Conservation (phyloP, 2,329 filamentous ascomycete species). For the Reticulascus tulasneorum region DNA sequence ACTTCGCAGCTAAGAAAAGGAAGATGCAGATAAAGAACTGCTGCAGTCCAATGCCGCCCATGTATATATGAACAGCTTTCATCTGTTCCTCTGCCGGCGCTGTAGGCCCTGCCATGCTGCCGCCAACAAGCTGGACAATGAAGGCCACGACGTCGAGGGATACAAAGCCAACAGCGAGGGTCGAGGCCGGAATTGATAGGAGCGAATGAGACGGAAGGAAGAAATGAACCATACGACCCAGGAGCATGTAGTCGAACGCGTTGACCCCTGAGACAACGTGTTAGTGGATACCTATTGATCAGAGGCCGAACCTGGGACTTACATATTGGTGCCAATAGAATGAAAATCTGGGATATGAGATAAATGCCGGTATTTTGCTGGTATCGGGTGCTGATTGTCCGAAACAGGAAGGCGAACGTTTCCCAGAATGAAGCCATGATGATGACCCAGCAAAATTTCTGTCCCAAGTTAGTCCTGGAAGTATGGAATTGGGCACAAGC, state of each 20-base stretch:
- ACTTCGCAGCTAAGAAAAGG: constrained; percentile 31
- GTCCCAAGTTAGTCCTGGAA: background rate
- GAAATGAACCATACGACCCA: constrained; percentile 41
- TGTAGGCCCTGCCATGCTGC: constrained; percentile 21
- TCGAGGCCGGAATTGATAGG: constrained; percentile 30
- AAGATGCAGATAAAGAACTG: constrained; percentile 47
- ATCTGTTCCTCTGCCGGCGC: constrained; percentile 21
- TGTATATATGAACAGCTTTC: constrained; percentile 37
- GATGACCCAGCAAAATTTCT: constrained; percentile 31
- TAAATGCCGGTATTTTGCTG: constrained; percentile 21
- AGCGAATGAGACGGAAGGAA: constrained; percentile 33
- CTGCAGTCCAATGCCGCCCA: constrained; percentile 50
- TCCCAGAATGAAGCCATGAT: constrained; percentile 31
- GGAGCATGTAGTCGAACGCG: constrained; percentile 42
- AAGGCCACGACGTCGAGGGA: constrained; percentile 33
- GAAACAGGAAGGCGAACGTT: constrained; percentile 23
- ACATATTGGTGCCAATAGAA: constrained; percentile 25
- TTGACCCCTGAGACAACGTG: constrained; percentile 35
- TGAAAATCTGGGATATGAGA: constrained; percentile 21
- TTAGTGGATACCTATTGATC: background rate
- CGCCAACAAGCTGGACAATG: constrained; percentile 29
- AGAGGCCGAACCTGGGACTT: constrained; percentile 2
- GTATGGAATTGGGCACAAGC: background rate
- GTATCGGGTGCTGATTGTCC: constrained; percentile 20
- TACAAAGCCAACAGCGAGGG: constrained; percentile 35